These are phyloP conservation scores for Naganishia vaughanmartiniae DNA, from an alignment of 768 basidiomycete genomes.

Conservation along the genomic window DNA sequence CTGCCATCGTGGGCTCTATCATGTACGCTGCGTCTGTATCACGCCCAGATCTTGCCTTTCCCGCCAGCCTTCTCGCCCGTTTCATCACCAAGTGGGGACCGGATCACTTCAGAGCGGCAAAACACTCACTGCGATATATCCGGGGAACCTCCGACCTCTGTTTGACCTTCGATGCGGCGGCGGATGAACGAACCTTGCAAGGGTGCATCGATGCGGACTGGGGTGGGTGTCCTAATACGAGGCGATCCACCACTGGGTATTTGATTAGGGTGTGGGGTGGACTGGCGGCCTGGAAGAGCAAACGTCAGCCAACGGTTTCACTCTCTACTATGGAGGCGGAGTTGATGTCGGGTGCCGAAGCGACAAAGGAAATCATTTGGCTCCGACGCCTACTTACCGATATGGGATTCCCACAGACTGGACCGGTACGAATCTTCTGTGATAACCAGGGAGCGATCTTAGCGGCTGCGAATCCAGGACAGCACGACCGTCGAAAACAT, in stretches of 20 bases:
- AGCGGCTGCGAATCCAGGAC: slow-evolving; percentile 49
- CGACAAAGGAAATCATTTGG: slow-evolving; percentile 36
- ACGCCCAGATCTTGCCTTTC: slow-evolving; percentile 33
- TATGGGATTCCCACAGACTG: background rate
- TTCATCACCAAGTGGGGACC: slow-evolving; percentile 27
- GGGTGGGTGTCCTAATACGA: slow-evolving; percentile 39
- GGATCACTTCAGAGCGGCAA: slow-evolving; percentile 32
- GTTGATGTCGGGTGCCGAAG: slow-evolving; percentile 53
- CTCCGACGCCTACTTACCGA: slow-evolving; percentile 12
- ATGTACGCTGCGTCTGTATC: slow-evolving; percentile 19
- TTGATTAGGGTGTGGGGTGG: slow-evolving; percentile 50
- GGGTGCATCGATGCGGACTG: slow-evolving; percentile 48
- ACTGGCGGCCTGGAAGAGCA: slow-evolving; percentile 53
- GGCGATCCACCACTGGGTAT: slow-evolving; percentile 48
- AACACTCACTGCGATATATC: slow-evolving; percentile 35
- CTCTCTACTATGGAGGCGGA: too few relatives aligned
- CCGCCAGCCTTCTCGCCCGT: slow-evolving; percentile 25
- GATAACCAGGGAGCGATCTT: slow-evolving; percentile 23
- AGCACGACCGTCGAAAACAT: slow-evolving; percentile 55
- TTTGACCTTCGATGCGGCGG: slow-evolving; percentile 27
- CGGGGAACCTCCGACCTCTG: slow-evolving; percentile 29
- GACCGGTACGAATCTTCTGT: background rate
- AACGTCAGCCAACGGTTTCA: slow-evolving; percentile 52
- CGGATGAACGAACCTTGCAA: background rate
- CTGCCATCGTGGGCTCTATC: slow-evolving; percentile 2